phyloP scores from a whole-genome alignment of 305 asterid genomes.

The Caryopteris hybrid region DNA sequence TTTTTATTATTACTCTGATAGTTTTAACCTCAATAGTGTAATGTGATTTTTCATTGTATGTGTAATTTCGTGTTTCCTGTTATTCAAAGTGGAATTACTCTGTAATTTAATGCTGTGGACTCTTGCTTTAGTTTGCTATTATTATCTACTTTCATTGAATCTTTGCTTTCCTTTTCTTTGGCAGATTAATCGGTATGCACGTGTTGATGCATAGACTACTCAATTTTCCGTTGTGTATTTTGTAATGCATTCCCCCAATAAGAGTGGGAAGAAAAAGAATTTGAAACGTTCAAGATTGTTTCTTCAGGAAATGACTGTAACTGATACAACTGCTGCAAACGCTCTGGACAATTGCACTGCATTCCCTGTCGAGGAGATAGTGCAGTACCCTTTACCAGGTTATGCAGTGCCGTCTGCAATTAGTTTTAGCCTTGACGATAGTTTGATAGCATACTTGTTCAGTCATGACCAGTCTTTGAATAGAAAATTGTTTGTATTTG shows the following conservation, averaged over 20 bases:
- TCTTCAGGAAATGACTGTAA: slow-evolving; percentile 56
- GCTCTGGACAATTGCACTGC: slow-evolving; percentile 42
- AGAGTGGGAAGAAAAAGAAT: slow-evolving; percentile 35
- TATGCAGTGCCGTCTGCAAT: slow-evolving; percentile 65
- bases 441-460: slow-evolving; percentile 62
- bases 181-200: slow-evolving; percentile 32
- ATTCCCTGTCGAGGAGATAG: slow-evolving; percentile 83
- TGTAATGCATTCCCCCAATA: slow-evolving; percentile 66
- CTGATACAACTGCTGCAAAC: slow-evolving; percentile 51
- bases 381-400: slow-evolving; percentile 79
- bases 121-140: neutral
- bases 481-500: slow-evolving; percentile 60
- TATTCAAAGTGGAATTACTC: neutral
- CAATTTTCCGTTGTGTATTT: slow-evolving; percentile 25
- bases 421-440: slow-evolving; percentile 88
- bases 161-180: slow-evolving; percentile 7
- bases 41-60: neutral
- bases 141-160: neutral
- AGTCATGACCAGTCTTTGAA: slow-evolving; percentile 67
- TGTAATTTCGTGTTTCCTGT: slow-evolving; percentile 1
- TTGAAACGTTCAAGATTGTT: slow-evolving; percentile 53
- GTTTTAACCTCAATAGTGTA: neutral
- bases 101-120: neutral
- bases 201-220: slow-evolving; percentile 31
- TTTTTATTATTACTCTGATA: neutral